Percentiles rank a stretch among this genome's conserved stretches.
Evolutionary conservation across 371 early-diverging fungal species (phyloP).

Genomic region (Catenaria anguillulae): DNA sequence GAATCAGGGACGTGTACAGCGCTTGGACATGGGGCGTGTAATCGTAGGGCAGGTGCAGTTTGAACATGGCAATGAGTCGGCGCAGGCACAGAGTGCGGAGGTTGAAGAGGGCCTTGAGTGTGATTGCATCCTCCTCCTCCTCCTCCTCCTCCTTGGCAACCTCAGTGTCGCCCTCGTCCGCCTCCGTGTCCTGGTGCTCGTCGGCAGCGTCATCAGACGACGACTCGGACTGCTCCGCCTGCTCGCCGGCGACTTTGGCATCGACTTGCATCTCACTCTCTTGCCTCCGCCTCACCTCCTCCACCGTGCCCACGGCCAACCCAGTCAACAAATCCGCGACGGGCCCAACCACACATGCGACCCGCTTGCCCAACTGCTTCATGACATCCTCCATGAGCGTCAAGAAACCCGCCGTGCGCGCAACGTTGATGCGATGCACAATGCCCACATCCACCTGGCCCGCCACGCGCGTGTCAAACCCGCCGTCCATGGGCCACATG

Average conservation of each 20-base stretch:
- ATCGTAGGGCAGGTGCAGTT: slow-evolving; percentile 40
- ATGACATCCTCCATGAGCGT: slow-evolving; percentile 61
- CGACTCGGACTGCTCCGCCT: slow-evolving; percentile 10
- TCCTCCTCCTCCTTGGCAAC: slow-evolving; percentile 17
- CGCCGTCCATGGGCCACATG: slow-evolving; percentile 25
- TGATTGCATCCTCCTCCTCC: slow-evolving; percentile 6
- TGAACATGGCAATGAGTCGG: slow-evolving; percentile 61
- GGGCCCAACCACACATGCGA: slow-evolving; percentile 50
- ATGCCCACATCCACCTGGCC: slow-evolving; percentile 11
- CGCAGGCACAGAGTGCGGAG: slow-evolving; percentile 53
- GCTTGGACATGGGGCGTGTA: slow-evolving; percentile 55
- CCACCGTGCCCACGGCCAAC: slow-evolving; percentile 36
- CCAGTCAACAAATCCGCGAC: slow-evolving; percentile 52
- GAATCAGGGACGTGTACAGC: slow-evolving; percentile 53
- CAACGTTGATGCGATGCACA: slow-evolving; percentile 28
- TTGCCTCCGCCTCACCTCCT: slow-evolving; percentile 9
- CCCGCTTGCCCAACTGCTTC: slow-evolving; percentile 55
- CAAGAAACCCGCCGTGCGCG: slow-evolving; percentile 65
- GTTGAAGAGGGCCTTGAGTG: slow-evolving; percentile 23
- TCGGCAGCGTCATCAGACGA: slow-evolving; percentile 7
- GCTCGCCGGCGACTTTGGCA: no score
- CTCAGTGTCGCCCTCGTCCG: slow-evolving; percentile 20
- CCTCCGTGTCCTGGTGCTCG: slow-evolving; percentile 15
- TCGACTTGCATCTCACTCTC: slow-evolving; percentile 9
- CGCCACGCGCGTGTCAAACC: slow-evolving; percentile 34